Percentiles rank a stretch among this genome's conserved stretches.
Conservation (phyloP, 768 basidiomycete species). For the Podaxis sp. region DNA sequence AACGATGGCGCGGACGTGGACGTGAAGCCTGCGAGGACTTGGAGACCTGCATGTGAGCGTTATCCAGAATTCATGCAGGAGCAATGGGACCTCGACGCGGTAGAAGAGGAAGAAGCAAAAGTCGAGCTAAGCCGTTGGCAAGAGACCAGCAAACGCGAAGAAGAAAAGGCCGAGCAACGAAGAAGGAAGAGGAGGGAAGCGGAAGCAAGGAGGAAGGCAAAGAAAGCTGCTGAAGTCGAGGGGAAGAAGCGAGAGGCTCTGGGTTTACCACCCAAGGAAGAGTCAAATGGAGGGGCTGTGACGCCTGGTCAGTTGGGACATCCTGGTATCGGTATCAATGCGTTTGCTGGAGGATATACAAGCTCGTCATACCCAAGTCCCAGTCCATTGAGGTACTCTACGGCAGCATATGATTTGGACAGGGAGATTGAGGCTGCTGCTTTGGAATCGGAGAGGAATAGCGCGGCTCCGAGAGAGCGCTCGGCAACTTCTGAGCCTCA, state of each 20-base stretch:
- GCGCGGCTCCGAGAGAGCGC: not conserved
- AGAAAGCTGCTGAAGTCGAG: constrained; percentile 13
- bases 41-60: constrained; percentile 82
- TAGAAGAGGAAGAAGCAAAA: constrained; percentile 71
- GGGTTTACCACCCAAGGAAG: constrained; percentile 1
- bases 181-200: constrained; percentile 48
- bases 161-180: constrained; percentile 50
- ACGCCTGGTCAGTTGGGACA: not conserved
- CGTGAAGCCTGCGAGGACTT: constrained; percentile 42
- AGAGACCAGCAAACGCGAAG: constrained; percentile 40
- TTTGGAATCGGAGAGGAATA: constrained; percentile 1
- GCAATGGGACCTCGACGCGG: constrained; percentile 74
- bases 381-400: constrained; percentile 44
- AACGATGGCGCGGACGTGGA: constrained; percentile 13
- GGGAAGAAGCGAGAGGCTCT: constrained; percentile 12
- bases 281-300: not conserved
- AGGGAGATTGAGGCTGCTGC: constrained; percentile 14
- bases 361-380: constrained; percentile 33
- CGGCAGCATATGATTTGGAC: constrained; percentile 28
- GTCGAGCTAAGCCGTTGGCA: constrained; percentile 40
- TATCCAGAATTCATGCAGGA: constrained; percentile 85
- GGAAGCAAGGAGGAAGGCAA: constrained; percentile 28
- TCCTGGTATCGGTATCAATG: not conserved
- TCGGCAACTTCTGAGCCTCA: constrained; percentile 9
- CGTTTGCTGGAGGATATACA: not conserved